A percentile compares a stretch with the other conserved stretches of the same genome.
These are phyloP conservation scores for Coemansia sp. DNA, from an alignment of 192 early-diverging fungal species.

Conservation along the genomic window DNA sequence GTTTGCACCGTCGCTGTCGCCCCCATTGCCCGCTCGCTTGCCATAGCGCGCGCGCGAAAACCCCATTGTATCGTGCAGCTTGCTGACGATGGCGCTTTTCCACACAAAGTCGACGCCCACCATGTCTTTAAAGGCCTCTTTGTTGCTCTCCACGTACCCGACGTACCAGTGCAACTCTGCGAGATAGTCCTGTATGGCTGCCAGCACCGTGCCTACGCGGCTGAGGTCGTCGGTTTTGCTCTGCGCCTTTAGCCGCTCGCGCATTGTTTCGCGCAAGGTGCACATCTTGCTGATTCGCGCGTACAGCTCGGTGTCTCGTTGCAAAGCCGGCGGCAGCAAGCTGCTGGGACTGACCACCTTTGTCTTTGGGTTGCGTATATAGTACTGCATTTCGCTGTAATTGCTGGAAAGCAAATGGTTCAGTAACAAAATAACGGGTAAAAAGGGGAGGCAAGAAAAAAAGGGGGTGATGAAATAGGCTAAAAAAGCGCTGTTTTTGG, in stretches of 20 bases:
- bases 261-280: constrained; percentile 46
- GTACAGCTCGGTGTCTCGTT: constrained; percentile 43
- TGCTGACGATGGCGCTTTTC: constrained; percentile 48
- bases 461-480: not conserved
- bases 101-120: constrained; percentile 47
- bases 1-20: constrained; percentile 10
- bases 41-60: constrained; percentile 22
- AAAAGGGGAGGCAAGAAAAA: not conserved
- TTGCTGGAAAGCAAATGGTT: too few relatives aligned
- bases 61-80: constrained; percentile 29
- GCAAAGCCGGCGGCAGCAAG: constrained; percentile 40
- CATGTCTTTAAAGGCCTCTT: constrained; percentile 29
- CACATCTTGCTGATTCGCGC: constrained; percentile 44
- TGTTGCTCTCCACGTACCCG: constrained; percentile 35
- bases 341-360: constrained; percentile 28
- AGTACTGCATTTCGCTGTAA: constrained; percentile 18
- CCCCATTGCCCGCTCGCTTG: constrained; percentile 19
- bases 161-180: constrained; percentile 49
- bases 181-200: constrained; percentile 38
- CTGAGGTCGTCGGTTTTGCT: constrained; percentile 43
- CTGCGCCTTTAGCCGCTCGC: constrained; percentile 42
- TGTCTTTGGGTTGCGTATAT: constrained; percentile 45
- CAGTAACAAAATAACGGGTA: not conserved
- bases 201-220: constrained; percentile 20
- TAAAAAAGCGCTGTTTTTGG: too few relatives aligned